These are phyloP conservation scores for Coemansia sp. DNA, from an alignment of 192 early-diverging fungal species.

Conservation along the genomic window DNA sequence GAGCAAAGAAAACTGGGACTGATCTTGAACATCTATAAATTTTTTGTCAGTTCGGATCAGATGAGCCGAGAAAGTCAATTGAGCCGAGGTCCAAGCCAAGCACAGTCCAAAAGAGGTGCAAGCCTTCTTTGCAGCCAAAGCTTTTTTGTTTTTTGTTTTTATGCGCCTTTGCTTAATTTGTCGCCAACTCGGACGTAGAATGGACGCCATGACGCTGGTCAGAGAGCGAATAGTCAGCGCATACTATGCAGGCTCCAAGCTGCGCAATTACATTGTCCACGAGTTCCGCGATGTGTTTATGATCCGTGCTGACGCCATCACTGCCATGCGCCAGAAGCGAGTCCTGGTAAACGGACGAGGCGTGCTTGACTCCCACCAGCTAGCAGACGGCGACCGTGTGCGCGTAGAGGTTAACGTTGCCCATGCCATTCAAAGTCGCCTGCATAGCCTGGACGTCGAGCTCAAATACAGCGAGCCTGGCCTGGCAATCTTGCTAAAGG, in stretches of 20 bases:
- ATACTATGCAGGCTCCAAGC: conserved; percentile 20
- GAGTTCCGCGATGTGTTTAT: conserved; percentile 30
- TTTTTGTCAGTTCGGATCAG: background rate
- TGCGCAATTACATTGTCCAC: conserved; percentile 30
- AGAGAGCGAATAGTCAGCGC: conserved; percentile 9
- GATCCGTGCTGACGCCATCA: conserved; percentile 23
- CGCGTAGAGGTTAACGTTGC: conserved; percentile 47
- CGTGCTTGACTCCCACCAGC: conserved; percentile 52
- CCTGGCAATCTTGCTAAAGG: conserved; percentile 58
- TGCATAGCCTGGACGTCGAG: conserved; percentile 50
- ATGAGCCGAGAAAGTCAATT: background rate
- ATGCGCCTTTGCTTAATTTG: conserved; percentile 3
- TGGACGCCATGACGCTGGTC: background rate
- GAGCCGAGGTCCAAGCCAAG: background rate
- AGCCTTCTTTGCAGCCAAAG: background rate
- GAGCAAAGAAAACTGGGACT: background rate
- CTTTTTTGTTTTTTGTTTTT: background rate
- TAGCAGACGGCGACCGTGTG: conserved; percentile 53
- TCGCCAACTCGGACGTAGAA: background rate
- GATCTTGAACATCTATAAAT: background rate
- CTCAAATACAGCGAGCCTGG: conserved; percentile 57
- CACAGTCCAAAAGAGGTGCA: background rate
- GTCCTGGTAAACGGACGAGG: conserved; percentile 58
- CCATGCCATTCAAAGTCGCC: conserved; percentile 41
- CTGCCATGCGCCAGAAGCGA: conserved; percentile 35